Percentiles rank a stretch among this genome's conserved stretches.
Evolutionary conservation across 805 yeast genomes (phyloP).

Genomic region (Candida michaelii): DNA sequence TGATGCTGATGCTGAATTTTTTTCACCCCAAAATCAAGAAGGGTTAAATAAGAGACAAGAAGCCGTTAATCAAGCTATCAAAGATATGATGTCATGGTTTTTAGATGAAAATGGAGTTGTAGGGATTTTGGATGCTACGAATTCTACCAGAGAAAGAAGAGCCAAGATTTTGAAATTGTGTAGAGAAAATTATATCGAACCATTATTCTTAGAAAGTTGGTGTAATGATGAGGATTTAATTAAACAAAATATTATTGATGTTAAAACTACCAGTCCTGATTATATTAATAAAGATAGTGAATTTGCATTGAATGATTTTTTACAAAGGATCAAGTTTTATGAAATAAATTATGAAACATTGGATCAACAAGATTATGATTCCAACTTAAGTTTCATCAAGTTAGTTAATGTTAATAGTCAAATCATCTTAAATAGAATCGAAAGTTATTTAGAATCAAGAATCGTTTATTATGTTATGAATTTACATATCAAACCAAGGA

Average conservation of each 20-base stretch:
- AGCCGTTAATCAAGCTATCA: conserved; percentile 71
- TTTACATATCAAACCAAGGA: conserved; percentile 86
- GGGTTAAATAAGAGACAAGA: conserved; percentile 63
- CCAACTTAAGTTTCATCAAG: conserved; percentile 78
- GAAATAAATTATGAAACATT: conserved; percentile 77
- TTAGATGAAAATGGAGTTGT: conserved; percentile 78
- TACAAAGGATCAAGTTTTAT: conserved; percentile 71
- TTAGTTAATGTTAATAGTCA: conserved; percentile 85
- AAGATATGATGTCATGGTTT: conserved; percentile 87
- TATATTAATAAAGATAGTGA: conserved; percentile 68
- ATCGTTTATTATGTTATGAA: conserved; percentile 96
- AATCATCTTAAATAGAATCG: conserved; percentile 83
- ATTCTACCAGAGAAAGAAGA: conserved; percentile 75
- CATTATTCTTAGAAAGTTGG: conserved; percentile 90
- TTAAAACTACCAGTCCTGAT: conserved; percentile 84
- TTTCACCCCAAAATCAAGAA: conserved; percentile 63
- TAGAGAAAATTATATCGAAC: conserved; percentile 69
- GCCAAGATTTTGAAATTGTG: conserved; percentile 60
- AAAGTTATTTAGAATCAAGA: conserved; percentile 84
- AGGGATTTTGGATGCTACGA: conserved; percentile 92
- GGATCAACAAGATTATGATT: conserved; percentile 49
- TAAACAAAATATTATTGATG: conserved; percentile 78
- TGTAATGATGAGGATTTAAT: conserved; percentile 82
- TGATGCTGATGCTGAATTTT: conserved; percentile 71
- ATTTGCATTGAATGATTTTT: conserved; percentile 68